phyloP scores from a whole-genome alignment of 2,329 filamentous ascomycete species.

The Talaromyces albobiverticillius region DNA sequence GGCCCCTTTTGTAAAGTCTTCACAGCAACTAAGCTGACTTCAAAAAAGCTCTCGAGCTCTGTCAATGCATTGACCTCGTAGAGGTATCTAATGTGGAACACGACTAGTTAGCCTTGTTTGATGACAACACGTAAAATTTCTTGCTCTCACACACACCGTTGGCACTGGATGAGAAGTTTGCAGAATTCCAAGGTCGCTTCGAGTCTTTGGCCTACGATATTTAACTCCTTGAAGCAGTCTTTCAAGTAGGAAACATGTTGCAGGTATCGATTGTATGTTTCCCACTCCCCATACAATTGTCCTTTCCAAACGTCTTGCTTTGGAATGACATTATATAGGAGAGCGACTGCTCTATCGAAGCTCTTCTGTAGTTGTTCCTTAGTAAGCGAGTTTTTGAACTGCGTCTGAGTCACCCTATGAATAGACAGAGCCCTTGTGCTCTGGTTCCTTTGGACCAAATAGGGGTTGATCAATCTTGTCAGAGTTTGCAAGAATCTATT shows the following conservation, averaged over 20 bases:
- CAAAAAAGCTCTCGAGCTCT: neutral
- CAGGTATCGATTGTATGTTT: neutral
- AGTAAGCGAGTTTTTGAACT: neutral
- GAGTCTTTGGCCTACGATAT: neutral
- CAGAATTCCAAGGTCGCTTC: neutral
- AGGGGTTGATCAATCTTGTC: too few species aligned
- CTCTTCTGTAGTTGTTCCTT: neutral
- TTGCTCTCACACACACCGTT: neutral
- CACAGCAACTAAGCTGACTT: neutral
- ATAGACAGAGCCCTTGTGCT: neutral
- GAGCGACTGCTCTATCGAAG: neutral
- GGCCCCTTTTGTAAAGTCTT: too few species aligned
- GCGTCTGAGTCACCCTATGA: slow-evolving; percentile 1
- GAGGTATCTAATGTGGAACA: too few species aligned
- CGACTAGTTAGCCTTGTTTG: neutral
- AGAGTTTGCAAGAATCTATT: too few species aligned
- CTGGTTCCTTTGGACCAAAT: neutral
- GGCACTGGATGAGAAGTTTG: neutral
- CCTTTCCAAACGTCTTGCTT: neutral
- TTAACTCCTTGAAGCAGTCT: neutral
- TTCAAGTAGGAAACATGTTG: neutral
- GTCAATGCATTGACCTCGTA: neutral
- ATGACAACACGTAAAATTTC: neutral
- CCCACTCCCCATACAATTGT: neutral
- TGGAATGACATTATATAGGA: neutral